Evolutionary conservation across 768 basidiomycete species (phyloP).

Genomic region (Scleroderma bovista): DNA sequence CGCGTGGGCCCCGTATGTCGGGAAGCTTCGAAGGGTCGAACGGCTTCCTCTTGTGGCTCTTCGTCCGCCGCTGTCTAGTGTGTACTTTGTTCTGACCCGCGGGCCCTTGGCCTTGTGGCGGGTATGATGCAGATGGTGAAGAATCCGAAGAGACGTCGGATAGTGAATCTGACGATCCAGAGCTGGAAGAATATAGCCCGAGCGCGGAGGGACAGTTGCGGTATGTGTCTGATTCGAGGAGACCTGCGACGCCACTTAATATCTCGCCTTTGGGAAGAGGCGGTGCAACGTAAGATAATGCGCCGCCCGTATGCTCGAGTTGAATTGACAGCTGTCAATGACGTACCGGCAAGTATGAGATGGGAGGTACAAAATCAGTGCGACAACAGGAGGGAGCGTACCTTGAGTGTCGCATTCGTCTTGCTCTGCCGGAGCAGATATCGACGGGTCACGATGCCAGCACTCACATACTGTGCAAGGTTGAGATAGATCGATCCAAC

Average conservation of each 20-base stretch:
- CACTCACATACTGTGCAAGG: slow-evolving; percentile 68
- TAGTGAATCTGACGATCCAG: not conserved
- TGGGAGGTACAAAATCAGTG: not conserved
- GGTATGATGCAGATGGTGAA: slow-evolving; percentile 12
- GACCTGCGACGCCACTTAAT: slow-evolving; percentile 56
- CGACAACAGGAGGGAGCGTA: slow-evolving; percentile 19
- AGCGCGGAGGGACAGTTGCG: slow-evolving; percentile 46
- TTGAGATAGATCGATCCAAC: slow-evolving; percentile 66
- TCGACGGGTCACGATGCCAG: slow-evolving; percentile 50
- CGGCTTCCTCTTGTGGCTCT: slow-evolving; percentile 19
- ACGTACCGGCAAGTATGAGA: too few relatives aligned
- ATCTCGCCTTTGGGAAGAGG: slow-evolving; percentile 71
- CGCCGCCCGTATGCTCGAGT: slow-evolving; percentile 50
- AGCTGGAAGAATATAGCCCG: slow-evolving; percentile 35
- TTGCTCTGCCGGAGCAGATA: slow-evolving; percentile 70
- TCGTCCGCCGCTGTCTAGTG: slow-evolving; percentile 2
- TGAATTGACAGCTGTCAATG: slow-evolving; percentile 51
- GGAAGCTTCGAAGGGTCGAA: slow-evolving; percentile 39
- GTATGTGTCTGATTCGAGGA: slow-evolving; percentile 51
- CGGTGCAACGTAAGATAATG: slow-evolving; percentile 53
- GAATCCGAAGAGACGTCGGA: slow-evolving; percentile 16
- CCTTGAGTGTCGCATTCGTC: slow-evolving; percentile 75
- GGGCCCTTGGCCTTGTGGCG: not conserved
- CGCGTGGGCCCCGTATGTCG: slow-evolving; percentile 50
- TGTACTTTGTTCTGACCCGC: slow-evolving; percentile 1